phyloP scores from a whole-genome alignment of 2,329 filamentous ascomycete genomes.

The Eutypa lata region DNA sequence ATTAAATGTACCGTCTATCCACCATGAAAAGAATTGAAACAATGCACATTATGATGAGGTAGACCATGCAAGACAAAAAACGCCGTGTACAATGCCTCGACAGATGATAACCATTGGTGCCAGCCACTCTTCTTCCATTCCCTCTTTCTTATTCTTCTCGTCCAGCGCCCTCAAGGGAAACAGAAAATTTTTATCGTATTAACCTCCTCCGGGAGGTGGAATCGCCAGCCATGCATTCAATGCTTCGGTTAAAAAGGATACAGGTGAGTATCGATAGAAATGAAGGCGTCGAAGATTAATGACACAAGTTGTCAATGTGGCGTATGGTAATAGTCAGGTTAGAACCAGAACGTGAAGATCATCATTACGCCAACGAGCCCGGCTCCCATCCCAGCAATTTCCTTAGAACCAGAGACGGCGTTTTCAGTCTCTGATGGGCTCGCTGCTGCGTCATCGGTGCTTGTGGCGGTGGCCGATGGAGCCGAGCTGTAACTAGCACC shows the following conservation, averaged over 20 bases:
- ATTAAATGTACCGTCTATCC: constrained; percentile 8
- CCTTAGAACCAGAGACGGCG: constrained; percentile 41
- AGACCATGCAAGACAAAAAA: constrained; percentile 13
- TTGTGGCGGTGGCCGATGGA: constrained; percentile 28
- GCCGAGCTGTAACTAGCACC: constrained; percentile 23
- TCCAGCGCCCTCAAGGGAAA: not conserved
- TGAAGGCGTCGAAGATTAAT: not conserved
- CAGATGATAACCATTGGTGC: not conserved
- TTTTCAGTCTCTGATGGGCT: constrained; percentile 33
- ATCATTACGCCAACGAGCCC: constrained; percentile 50
- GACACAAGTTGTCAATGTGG: no score
- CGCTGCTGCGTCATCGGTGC: constrained; percentile 21
- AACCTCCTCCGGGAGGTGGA: not conserved
- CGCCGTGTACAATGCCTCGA: constrained; percentile 15
- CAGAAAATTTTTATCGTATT: not conserved
- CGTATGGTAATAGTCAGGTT: constrained; percentile 14
- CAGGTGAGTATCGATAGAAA: not conserved
- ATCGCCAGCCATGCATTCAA: constrained; percentile 6
- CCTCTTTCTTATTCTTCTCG: not conserved
- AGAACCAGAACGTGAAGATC: constrained; percentile 49
- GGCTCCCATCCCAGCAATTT: constrained; percentile 48
- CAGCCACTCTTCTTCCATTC: not conserved
- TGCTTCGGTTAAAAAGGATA: constrained; percentile 8
- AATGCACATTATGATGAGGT: constrained; percentile 11
- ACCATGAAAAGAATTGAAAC: constrained; percentile 6